Conservation (phyloP, 768 basidiomycete species). For the Trametes punicea region DNA sequence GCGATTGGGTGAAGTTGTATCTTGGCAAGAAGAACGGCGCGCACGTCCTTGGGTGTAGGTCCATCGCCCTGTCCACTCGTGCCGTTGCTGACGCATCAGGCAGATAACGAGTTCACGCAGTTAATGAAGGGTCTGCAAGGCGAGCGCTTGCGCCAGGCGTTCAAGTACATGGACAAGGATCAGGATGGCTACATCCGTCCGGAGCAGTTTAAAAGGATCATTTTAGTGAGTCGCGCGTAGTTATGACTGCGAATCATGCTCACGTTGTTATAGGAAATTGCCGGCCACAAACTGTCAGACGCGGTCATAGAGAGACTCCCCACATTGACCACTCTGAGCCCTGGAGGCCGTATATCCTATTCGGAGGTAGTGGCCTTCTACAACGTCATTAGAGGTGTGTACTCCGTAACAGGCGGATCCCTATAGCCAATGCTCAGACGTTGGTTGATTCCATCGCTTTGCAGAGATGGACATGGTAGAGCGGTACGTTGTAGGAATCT, state of each 20-base stretch:
- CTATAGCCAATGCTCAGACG: background rate
- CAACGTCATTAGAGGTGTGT: conserved; percentile 86
- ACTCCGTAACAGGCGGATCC: background rate
- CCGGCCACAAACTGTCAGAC: conserved; percentile 96
- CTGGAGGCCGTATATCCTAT: conserved; percentile 89
- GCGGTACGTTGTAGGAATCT: conserved; percentile 43
- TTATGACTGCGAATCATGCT: background rate
- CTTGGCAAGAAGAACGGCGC: conserved; percentile 89
- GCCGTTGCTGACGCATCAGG: background rate
- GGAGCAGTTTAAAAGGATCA: conserved; percentile 93
- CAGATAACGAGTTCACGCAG: conserved; percentile 96
- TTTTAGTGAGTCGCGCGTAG: conserved; percentile 56
- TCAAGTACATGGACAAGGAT: conserved; percentile 85
- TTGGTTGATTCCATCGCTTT: too few relatives aligned
- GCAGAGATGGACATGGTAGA: conserved; percentile 97
- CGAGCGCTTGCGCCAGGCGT: conserved; percentile 94
- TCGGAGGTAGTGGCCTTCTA: conserved; percentile 97
- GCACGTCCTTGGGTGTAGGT: conserved; percentile 89
- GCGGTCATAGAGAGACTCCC: conserved; percentile 89
- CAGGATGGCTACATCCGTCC: conserved; percentile 92
- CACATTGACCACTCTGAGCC: conserved; percentile 84
- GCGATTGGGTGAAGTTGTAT: conserved; percentile 96
- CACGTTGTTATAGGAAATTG: conserved; percentile 68
- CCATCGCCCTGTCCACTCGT: background rate
- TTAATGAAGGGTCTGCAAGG: conserved; percentile 98